Conservation (phyloP, 495 filamentous ascomycete species). For the Tuber indicum region DNA sequence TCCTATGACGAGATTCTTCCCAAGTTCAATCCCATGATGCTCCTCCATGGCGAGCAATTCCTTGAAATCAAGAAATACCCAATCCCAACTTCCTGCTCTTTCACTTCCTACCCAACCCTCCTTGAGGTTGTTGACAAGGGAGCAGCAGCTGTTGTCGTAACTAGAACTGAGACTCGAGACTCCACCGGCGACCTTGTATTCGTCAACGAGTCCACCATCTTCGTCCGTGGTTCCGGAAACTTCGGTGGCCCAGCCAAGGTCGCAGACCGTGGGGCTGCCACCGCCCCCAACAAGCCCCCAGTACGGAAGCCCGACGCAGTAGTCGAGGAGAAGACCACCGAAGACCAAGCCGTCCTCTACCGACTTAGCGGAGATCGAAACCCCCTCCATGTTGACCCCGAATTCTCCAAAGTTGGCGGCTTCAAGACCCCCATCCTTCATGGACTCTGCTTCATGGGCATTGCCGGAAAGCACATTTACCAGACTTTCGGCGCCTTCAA, state of each 20-base stretch:
- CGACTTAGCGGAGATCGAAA: conserved; percentile 87
- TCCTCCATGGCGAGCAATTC: conserved; percentile 97
- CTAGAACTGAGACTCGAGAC: conserved; percentile 71
- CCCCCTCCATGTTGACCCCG: conserved; percentile 90
- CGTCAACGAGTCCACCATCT: conserved; percentile 90
- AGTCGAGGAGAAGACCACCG: conserved; percentile 80
- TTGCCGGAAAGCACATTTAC: conserved; percentile 83
- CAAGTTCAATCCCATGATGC: conserved; percentile 98
- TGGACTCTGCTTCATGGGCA: conserved; percentile 91
- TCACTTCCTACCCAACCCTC: conserved; percentile 75
- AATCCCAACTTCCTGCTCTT: conserved; percentile 77
- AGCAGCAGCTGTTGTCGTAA: conserved; percentile 75
- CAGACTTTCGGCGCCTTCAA: conserved; percentile 74
- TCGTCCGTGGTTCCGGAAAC: conserved; percentile 86
- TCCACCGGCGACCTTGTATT: conserved; percentile 80
- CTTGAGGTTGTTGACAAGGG: conserved; percentile 96
- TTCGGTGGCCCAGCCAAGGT: conserved; percentile 84
- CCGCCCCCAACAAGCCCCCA: conserved; percentile 70
- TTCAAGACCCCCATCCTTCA: conserved; percentile 95
- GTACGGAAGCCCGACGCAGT: conserved; percentile 69
- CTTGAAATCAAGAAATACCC: conserved; percentile 92
- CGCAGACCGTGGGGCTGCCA: conserved; percentile 68
- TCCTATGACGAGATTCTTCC: conserved; percentile 75
- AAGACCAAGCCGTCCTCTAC: conserved; percentile 95
- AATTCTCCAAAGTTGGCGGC: conserved; percentile 88